Conservation (phyloP, 805 yeast species). For the Wickerhamiella parazyma region DNA sequence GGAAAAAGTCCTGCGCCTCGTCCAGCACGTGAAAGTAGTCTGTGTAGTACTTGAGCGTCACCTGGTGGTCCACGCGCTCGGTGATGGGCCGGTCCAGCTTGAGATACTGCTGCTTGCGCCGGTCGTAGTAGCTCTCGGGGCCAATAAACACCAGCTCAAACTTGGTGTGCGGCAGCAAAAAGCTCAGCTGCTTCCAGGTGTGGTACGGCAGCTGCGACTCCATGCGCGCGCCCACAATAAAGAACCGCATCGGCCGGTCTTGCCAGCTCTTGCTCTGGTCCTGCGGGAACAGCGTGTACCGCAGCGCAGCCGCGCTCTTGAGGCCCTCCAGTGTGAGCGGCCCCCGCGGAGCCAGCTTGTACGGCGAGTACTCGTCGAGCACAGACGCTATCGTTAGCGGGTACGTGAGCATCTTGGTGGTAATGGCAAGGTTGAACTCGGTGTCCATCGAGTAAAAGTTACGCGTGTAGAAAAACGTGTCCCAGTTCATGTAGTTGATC, state of each 20-base stretch:
- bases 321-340: constrained; percentile 86
- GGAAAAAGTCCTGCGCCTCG: constrained; percentile 88
- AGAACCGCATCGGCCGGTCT: constrained; percentile 80
- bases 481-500: constrained; percentile 79
- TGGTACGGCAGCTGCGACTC: constrained; percentile 89
- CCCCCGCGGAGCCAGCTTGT: constrained; percentile 66
- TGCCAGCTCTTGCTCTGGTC: constrained; percentile 45
- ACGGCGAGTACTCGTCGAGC: constrained; percentile 76
- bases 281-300: constrained; percentile 76
- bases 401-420: constrained; percentile 84
- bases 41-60: constrained; percentile 71
- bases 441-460: constrained; percentile 93
- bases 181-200: constrained; percentile 89
- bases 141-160: constrained; percentile 89
- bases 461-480: constrained; percentile 81
- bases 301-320: constrained; percentile 81
- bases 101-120: constrained; percentile 48
- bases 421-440: constrained; percentile 89
- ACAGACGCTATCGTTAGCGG: constrained; percentile 81
- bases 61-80: constrained; percentile 56
- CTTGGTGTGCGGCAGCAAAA: constrained; percentile 65
- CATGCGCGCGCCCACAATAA: constrained; percentile 81
- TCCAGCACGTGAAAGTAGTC: constrained; percentile 84
- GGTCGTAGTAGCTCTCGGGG: constrained; percentile 76
- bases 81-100: constrained; percentile 39